Percentiles rank a stretch among this genome's conserved stretches.
These are phyloP conservation scores for Sicyos edulis DNA, from an alignment of 306 rosid species.

Conservation along the genomic window DNA sequence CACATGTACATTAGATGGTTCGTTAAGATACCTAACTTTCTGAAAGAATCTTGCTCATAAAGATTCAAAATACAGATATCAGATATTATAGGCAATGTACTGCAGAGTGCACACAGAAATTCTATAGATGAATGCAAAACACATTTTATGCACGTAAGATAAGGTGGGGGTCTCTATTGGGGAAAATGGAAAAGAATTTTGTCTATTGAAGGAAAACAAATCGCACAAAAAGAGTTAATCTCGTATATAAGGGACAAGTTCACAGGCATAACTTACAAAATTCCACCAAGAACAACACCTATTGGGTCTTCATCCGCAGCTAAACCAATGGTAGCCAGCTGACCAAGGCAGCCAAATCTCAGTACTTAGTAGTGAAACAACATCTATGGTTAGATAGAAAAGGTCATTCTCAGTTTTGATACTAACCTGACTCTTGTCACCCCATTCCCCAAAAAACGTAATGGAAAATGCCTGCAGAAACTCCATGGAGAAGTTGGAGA, in stretches of 20 bases:
- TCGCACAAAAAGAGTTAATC: not conserved
- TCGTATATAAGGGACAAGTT: not conserved
- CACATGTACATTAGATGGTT: not conserved
- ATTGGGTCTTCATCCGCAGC: conserved; percentile 92
- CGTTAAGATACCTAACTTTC: not conserved
- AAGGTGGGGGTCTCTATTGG: not conserved
- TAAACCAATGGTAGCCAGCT: conserved; percentile 90
- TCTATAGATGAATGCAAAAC: conserved; percentile 1
- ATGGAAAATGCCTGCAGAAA: conserved; percentile 78
- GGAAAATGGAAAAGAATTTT: not conserved
- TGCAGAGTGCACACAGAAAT: not conserved
- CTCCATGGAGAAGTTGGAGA: conserved; percentile 24
- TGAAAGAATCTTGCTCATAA: not conserved
- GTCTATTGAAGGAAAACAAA: not conserved
- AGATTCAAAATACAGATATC: not conserved
- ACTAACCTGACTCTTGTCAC: conserved; percentile 94
- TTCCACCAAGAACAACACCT: conserved; percentile 95
- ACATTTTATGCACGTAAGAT: not conserved
- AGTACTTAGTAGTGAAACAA: conserved; percentile 21
- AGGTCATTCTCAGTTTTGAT: conserved; percentile 5
- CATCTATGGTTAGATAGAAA: not conserved
- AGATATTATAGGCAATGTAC: not conserved
- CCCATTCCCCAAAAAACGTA: conserved; percentile 98
- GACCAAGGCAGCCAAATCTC: conserved; percentile 32
- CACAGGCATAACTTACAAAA: conserved; percentile 49